phyloP scores from a whole-genome alignment of 2,329 filamentous ascomycete species.

The Fusarium beomiforme region DNA sequence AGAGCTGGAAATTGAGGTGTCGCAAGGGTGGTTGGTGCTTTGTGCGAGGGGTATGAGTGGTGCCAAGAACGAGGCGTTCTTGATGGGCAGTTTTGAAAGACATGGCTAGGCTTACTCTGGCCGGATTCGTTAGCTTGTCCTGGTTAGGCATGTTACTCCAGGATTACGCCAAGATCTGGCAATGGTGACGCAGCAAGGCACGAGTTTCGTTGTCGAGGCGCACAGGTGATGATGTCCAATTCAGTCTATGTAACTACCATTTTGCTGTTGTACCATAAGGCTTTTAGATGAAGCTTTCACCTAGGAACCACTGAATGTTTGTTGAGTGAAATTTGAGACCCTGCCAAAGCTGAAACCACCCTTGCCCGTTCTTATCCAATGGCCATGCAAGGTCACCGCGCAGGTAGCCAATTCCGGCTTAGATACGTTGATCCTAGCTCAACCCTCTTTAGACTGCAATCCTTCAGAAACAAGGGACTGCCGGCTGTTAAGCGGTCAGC shows the following conservation, averaged over 20 bases:
- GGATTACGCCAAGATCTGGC: not conserved
- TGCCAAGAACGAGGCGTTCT: constrained; percentile 20
- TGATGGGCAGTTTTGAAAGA: not conserved
- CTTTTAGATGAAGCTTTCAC: too few relatives aligned
- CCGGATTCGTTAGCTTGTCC: not conserved
- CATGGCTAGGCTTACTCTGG: not conserved
- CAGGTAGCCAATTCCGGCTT: not conserved
- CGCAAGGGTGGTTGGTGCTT: not conserved
- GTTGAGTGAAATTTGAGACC: not conserved
- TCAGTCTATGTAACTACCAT: not conserved
- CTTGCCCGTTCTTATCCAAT: not conserved
- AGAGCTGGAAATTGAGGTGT: constrained; percentile 7
- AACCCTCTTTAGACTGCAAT: not conserved
- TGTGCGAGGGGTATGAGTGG: not conserved
- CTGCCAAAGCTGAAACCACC: not conserved
- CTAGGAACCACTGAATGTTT: not conserved
- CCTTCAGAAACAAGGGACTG: not conserved
- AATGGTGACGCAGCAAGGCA: not conserved
- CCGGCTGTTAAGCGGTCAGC: not conserved
- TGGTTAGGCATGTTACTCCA: not conserved
- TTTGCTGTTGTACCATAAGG: too few relatives aligned
- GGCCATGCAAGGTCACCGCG: not conserved
- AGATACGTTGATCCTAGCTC: not conserved
- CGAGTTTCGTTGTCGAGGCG: too few relatives aligned
- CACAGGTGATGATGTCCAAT: too few relatives aligned